phyloP scores from a whole-genome alignment of 2,329 filamentous ascomycete species.

The Catunica adiposa region DNA sequence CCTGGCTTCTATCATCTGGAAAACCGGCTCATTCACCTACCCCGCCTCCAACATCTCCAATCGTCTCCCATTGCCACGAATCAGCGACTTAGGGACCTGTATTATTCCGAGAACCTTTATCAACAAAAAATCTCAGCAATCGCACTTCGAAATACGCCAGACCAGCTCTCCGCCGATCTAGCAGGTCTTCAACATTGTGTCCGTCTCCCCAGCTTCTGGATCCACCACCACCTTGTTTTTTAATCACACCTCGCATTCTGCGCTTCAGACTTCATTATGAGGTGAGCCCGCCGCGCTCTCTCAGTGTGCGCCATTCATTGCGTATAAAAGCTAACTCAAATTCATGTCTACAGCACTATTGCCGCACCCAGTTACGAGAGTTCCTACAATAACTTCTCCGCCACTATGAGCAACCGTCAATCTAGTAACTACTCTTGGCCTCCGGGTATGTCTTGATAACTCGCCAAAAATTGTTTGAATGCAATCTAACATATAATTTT shows the following conservation, averaged over 20 bases:
- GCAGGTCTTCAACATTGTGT: slow-evolving; percentile 2
- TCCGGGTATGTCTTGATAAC: slow-evolving; percentile 5
- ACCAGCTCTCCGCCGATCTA: too few species aligned
- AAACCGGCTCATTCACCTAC: too few species aligned
- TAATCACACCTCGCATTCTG: background rate
- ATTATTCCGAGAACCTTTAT: too few species aligned
- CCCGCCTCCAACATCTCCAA: too few species aligned
- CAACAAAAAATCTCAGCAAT: too few species aligned
- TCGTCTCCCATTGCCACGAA: too few species aligned
- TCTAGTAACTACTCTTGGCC: slow-evolving; percentile 8
- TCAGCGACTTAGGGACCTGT: too few species aligned
- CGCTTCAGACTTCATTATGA: slow-evolving; percentile 10
- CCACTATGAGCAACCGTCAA: slow-evolving; percentile 14
- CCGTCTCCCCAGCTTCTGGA: background rate
- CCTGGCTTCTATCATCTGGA: too few species aligned
- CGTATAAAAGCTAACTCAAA: slow-evolving; percentile 6
- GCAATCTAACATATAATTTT: background rate
- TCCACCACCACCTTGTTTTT: background rate
- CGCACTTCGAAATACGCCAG: too few species aligned
- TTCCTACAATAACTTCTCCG: slow-evolving; percentile 12
- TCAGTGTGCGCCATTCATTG: background rate
- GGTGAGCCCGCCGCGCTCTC: slow-evolving; percentile 13
- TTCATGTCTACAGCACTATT: slow-evolving; percentile 6
- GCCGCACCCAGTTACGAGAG: slow-evolving; percentile 9
- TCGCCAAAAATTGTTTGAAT: background rate